phyloP scores from a whole-genome alignment of 805 yeast genomes.

The Clavispora phyllophila region DNA sequence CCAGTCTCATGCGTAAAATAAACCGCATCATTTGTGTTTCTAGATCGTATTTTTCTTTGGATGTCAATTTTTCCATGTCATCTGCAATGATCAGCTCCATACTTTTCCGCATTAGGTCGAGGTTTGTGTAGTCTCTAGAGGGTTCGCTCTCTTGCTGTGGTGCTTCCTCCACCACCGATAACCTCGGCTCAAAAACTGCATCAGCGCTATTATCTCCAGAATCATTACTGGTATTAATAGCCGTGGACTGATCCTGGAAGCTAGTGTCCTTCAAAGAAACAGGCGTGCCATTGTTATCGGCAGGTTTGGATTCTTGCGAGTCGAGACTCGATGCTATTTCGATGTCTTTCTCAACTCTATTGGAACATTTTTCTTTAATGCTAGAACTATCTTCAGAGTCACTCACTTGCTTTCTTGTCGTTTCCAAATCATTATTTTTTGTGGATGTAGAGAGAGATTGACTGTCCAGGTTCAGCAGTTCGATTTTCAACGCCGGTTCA shows the following conservation, averaged over 20 bases:
- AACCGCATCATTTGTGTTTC: slow-evolving; percentile 31
- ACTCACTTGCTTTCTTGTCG: slow-evolving; percentile 7
- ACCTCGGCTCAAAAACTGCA: not conserved
- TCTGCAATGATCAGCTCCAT: not conserved
- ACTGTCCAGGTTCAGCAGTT: not conserved
- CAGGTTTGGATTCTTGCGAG: not conserved
- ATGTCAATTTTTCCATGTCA: slow-evolving; percentile 15
- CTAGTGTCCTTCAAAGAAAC: not conserved
- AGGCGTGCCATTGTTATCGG: not conserved
- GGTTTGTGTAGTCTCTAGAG: too few relatives aligned
- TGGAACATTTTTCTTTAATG: not conserved
- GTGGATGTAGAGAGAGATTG: not conserved
- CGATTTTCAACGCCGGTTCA: not conserved
- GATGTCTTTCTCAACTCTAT: not conserved
- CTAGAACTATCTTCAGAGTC: slow-evolving; percentile 6
- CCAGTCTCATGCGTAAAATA: slow-evolving; percentile 28
- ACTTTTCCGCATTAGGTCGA: not conserved
- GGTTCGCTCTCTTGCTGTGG: not conserved
- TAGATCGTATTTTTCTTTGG: slow-evolving; percentile 18
- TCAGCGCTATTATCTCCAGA: not conserved
- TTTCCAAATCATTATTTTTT: not conserved
- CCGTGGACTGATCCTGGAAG: slow-evolving; percentile 4
- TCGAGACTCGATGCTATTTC: slow-evolving; percentile 5
- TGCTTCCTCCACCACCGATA: not conserved
- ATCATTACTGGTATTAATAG: not conserved